phyloP scores from a whole-genome alignment of 2,329 filamentous ascomycete genomes.

The Arthroderma uncinatum region DNA sequence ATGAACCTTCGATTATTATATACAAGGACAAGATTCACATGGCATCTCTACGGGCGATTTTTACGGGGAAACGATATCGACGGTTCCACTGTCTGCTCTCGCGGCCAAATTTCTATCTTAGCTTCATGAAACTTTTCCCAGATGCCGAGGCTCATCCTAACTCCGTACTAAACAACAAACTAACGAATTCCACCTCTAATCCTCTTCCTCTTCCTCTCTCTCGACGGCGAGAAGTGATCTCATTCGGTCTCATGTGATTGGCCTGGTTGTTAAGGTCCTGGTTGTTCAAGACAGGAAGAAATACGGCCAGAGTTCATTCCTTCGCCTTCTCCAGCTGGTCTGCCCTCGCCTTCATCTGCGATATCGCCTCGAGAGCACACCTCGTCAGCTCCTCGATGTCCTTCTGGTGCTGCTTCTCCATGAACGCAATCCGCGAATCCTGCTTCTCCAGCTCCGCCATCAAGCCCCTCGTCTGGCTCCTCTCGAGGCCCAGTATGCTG shows the following conservation, averaged over 20 bases:
- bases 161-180: too few species aligned
- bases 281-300: too few species aligned
- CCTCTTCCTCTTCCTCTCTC: too few species aligned
- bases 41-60: not conserved
- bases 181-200: too few species aligned
- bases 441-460: conserved; percentile 17
- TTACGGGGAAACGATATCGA: not conserved
- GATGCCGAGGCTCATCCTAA: not conserved
- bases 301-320: not conserved
- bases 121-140: not conserved
- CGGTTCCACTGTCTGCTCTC: not conserved
- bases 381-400: conserved; percentile 18
- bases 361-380: conserved; percentile 14
- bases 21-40: not conserved
- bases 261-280: too few species aligned
- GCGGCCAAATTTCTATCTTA: not conserved
- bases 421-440: conserved; percentile 15
- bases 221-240: too few species aligned
- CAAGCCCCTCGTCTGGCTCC: conserved; percentile 9
- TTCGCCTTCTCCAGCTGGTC: conserved; percentile 9
- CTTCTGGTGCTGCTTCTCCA: conserved; percentile 13
- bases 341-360: conserved; percentile 14
- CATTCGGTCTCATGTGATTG: not conserved
- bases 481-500: conserved; percentile 19
- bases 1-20: not conserved